Base-by-base conservation (phyloP, 768 basidiomycete genomes). In the Ephemerocybe angulata region DNA sequence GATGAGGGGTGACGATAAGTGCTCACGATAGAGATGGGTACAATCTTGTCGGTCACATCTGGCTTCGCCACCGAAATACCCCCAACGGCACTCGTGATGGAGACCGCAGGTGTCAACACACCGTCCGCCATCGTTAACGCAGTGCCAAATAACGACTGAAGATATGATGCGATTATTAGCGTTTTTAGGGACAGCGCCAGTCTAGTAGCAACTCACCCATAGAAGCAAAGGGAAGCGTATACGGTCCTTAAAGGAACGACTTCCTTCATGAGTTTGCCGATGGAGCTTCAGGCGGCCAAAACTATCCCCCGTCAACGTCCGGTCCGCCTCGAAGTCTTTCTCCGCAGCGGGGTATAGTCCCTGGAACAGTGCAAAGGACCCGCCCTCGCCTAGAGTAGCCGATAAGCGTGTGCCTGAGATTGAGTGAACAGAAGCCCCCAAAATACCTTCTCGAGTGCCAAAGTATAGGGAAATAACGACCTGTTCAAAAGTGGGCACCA, bases 111-210 rank as follows among this genome's bases (percentile, higher is more conserved):
- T 1, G 85, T 87, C 31, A 88, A 76, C 21, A 86, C 70, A 30
- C 87, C 86, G 57, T 88, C 86, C 0, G 85, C 81, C 71, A 88
- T 77, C 0, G 85, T 86, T 40, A 87, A 69, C 69, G 76, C 63
- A 24, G 85, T 86, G 29, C 83, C 86, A 55, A 88, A 80, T 10
- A 87, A 69, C 43, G 79, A 76, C 84, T 84, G 53, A n/a, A n/a
- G n/a, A n/a, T n/a, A n/a, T n/a, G n/a, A n/a, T n/a, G n/a, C n/a
- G n/a, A n/a, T n/a, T n/a, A n/a, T n/a, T n/a, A n/a, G n/a, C n/a
- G n/a, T n/a, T n/a, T n/a, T n/a, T n/a, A n/a, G n/a, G n/a, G n/a
- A n/a, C n/a, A n/a, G n/a, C n/a, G n/a, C n/a, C n/a, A n/a, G n/a
- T n/a, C n/a, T n/a, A 40, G 17, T 19, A 1, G 29, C 24, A 3